Evolutionary conservation across 2,329 filamentous ascomycete genomes (phyloP), one percentile per base, ranked within the genome.

Genomic region (Aspergillus piperis): DNA sequence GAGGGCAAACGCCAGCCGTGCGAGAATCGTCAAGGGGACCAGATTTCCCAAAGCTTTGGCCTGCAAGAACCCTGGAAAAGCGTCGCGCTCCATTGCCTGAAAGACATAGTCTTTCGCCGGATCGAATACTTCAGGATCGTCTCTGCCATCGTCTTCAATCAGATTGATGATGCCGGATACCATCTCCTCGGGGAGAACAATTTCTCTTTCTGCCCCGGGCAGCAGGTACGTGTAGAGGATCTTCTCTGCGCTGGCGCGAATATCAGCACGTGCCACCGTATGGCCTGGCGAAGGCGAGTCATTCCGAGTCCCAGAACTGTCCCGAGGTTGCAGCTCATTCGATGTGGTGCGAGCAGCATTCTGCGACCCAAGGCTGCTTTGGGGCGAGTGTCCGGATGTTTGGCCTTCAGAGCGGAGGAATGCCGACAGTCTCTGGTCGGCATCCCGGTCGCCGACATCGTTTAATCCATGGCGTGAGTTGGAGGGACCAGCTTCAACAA

Each of bases 81-180:
- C 95, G 79, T 99, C 95, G 58, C 96, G 87, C 79, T 99, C 96
- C 95, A 99, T 99, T 36, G 96, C 96, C 78, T 99, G 96, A 77
- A 98, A 99, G 64, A 98, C 95, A 75, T 98, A 99, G 80, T 99
- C 95, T 81, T 99, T 99, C 57, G 95, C 95, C 19, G 91, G 88
- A 74, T 98, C 95, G 70, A 99, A 99, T 11, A 99, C 90, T 76
- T 99, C 95, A 0, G 95, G 95, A 73, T 99, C 95, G 70, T 98
- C 95, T 68, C 95, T 88, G 49, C 92, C 91, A 65, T 92, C 88
- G 67, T 94, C 90, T 78, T 99, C 95, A 64, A 99, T 96, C 13
- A 91, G 86, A 19, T 88, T 84, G 41, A 92, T 96, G 61, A 98
- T 93, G 23, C 93, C 88, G 57, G 90, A 85, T 0, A 94, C 89